Evolutionary conservation across 2,329 filamentous ascomycete species (phyloP).

Genomic region (Aspergillus ustus): DNA sequence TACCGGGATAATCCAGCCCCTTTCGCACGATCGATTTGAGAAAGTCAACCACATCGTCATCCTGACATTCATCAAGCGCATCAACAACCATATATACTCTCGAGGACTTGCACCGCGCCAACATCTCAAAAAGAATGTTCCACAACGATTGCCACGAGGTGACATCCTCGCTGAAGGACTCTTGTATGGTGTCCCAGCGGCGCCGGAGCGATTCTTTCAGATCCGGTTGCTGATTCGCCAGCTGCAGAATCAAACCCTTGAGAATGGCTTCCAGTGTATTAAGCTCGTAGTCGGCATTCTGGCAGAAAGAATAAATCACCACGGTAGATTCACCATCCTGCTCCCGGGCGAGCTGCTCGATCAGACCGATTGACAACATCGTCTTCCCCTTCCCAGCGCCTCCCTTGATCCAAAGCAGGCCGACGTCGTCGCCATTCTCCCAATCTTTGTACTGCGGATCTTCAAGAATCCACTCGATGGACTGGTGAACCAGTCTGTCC

Average conservation of each 20-base stretch:
- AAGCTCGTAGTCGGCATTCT: conserved; percentile 22
- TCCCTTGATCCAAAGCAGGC: conserved; percentile 45
- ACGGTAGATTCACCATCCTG: conserved; percentile 7
- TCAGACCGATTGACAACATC: conserved; percentile 42
- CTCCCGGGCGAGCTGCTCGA: conserved; percentile 27
- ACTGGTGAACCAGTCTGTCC: conserved; percentile 23
- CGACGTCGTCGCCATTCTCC: conserved; percentile 25
- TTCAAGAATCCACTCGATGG: conserved; percentile 28
- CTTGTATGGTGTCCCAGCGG: conserved; percentile 14
- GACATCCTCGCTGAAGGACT: conserved; percentile 9
- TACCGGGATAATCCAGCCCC: conserved; percentile 25
- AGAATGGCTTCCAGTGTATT: conserved; percentile 25
- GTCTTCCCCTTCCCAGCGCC: conserved; percentile 48
- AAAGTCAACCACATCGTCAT: conserved; percentile 22
- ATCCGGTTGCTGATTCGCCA: conserved; percentile 16
- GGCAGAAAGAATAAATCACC: conserved; percentile 28
- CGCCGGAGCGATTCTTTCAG: conserved; percentile 14
- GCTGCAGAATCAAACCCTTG: conserved; percentile 22
- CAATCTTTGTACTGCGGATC: conserved; percentile 26
- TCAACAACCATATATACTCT: conserved; percentile 32
- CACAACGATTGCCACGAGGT: conserved; percentile 28
- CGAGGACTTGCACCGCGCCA: conserved; percentile 19
- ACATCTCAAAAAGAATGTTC: conserved; percentile 31
- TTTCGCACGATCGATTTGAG: conserved; percentile 21
- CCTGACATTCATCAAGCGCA: conserved; percentile 34